A percentile compares a stretch with the other conserved stretches of the same genome.
Conservation (phyloP, 2,329 filamentous ascomycete species). For the Claviceps capensis region DNA sequence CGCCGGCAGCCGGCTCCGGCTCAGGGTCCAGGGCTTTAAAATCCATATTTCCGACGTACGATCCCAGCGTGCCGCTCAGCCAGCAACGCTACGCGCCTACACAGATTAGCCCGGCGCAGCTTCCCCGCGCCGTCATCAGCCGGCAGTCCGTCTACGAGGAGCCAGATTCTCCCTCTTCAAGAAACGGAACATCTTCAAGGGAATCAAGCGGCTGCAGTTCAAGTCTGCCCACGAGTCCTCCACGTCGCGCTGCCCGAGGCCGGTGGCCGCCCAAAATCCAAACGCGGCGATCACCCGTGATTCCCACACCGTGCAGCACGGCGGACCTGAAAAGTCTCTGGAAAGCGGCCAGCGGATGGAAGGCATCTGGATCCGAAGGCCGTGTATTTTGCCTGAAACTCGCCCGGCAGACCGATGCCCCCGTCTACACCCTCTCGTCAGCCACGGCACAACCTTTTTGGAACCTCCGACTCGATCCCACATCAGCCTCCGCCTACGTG, state of each 20-base stretch:
- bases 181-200: too few species aligned
- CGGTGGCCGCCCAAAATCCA: constrained; percentile 19
- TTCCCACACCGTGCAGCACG: constrained; percentile 39
- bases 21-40: constrained; percentile 26
- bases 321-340: constrained; percentile 52
- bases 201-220: too few species aligned
- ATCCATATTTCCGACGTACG: constrained; percentile 67
- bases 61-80: constrained; percentile 50
- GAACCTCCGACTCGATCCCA: constrained; percentile 49
- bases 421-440: constrained; percentile 53
- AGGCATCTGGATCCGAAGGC: constrained; percentile 44
- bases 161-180: constrained; percentile 3
- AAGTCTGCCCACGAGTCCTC: constrained; percentile 9
- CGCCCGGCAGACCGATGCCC: constrained; percentile 42
- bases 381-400: constrained; percentile 45
- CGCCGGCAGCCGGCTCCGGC: constrained; percentile 14
- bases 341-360: constrained; percentile 58
- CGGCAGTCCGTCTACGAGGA: constrained; percentile 41
- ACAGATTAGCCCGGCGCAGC: constrained; percentile 46
- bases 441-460: constrained; percentile 47
- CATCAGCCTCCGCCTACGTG: constrained; percentile 48
- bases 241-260: constrained; percentile 9
- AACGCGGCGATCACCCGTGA: constrained; percentile 25
- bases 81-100: constrained; percentile 60
- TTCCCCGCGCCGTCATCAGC: constrained; percentile 52